A percentile compares a stretch with the other conserved stretches of the same genome.
phyloP scores from a whole-genome alignment of 1,139 yeast species.

The Blastobotrys persicus region DNA sequence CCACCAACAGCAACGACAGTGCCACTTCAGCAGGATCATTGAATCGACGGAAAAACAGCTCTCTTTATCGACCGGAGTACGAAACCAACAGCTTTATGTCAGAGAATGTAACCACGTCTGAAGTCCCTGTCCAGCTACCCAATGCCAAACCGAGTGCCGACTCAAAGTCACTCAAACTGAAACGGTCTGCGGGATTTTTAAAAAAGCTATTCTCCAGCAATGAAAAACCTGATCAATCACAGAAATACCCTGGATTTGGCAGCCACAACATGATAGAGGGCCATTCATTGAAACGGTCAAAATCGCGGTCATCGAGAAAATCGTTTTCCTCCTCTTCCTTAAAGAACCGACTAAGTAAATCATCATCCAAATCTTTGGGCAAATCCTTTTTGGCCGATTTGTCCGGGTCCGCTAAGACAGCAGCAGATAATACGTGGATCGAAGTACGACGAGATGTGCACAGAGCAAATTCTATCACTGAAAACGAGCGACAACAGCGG shows the following conservation, averaged over 20 bases:
- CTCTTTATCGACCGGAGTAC: conserved; percentile 7
- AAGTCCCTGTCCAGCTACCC: conserved; percentile 29
- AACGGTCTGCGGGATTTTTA: conserved; percentile 49
- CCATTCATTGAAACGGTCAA: conserved; percentile 22
- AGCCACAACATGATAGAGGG: not conserved
- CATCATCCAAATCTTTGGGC: conserved; percentile 1
- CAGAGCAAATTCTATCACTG: conserved; percentile 71
- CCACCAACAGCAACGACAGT: conserved; percentile 53
- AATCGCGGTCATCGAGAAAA: conserved; percentile 28
- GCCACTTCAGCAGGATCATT: conserved; percentile 90
- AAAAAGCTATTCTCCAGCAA: conserved; percentile 46
- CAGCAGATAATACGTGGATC: conserved; percentile 40
- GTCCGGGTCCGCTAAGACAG: conserved; percentile 1
- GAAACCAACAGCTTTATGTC: conserved; percentile 8
- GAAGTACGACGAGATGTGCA: conserved; percentile 59
- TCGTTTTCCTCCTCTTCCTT: conserved; percentile 23
- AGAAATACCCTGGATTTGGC: conserved; percentile 1
- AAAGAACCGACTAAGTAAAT: conserved; percentile 12
- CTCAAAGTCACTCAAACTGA: conserved; percentile 27
- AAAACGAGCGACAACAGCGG: conserved; percentile 66
- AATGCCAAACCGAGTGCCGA: conserved; percentile 18
- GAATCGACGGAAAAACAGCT: conserved; percentile 56
- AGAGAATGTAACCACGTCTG: conserved; percentile 18
- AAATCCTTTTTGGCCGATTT: conserved; percentile 1
- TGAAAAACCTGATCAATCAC: not conserved